These are phyloP conservation scores for Hansenula sp. DNA, from an alignment of 1,139 yeast species.

Conservation along the genomic window DNA sequence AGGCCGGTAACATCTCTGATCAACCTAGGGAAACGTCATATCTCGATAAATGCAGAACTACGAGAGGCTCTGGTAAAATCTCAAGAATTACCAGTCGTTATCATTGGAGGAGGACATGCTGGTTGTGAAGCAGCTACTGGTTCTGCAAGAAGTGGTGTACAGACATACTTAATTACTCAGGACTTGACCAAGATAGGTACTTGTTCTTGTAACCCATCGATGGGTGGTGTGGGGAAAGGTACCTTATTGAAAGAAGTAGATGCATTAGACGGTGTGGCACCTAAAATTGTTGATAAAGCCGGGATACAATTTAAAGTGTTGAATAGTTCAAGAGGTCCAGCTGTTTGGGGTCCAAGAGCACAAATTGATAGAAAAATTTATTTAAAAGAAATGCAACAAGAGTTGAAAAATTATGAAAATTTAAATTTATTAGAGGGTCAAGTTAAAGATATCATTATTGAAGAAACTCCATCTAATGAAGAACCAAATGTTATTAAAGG, in stretches of 20 bases:
- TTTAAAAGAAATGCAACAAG: conserved; percentile 72
- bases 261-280: conserved; percentile 91
- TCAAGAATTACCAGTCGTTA: conserved; percentile 64
- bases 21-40: conserved; percentile 2
- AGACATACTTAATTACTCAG: conserved; percentile 74
- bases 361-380: conserved; percentile 88
- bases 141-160: conserved; percentile 76
- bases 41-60: conserved; percentile 36
- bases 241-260: conserved; percentile 89
- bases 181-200: conserved; percentile 74
- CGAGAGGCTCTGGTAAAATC: conserved; percentile 27
- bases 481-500: conserved; percentile 45
- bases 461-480: conserved; percentile 38
- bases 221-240: conserved; percentile 99
- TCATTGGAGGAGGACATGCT: conserved; percentile 98
- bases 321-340: conserved; percentile 89
- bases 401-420: conserved; percentile 54
- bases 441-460: conserved; percentile 82
- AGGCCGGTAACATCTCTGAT: neutral
- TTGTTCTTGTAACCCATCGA: conserved; percentile 95
- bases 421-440: conserved; percentile 64
- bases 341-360: conserved; percentile 98
- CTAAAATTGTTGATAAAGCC: conserved; percentile 80
- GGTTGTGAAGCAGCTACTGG: conserved; percentile 98
- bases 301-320: conserved; percentile 90